phyloP scores from a whole-genome alignment of 192 early-diverging fungal species.

The Coemansia sp. region DNA sequence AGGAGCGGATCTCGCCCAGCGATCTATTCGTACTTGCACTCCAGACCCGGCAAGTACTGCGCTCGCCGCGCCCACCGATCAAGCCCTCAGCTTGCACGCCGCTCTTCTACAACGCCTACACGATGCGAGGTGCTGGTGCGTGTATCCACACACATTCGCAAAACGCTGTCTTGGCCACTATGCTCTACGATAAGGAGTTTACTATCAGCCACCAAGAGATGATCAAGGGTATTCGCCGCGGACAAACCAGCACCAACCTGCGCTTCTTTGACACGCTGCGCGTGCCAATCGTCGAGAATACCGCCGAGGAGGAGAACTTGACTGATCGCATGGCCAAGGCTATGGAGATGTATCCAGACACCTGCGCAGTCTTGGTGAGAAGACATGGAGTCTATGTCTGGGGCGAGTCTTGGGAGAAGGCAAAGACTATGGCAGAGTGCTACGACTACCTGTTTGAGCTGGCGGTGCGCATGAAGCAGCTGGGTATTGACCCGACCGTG shows the following conservation, averaged over 20 bases:
- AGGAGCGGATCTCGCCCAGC: slow-evolving; percentile 81
- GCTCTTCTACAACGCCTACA: slow-evolving; percentile 92
- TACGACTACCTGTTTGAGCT: slow-evolving; percentile 99
- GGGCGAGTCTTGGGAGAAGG: slow-evolving; percentile 95
- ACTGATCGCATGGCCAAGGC: slow-evolving; percentile 85
- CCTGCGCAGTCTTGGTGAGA: slow-evolving; percentile 92
- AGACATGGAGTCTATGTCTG: slow-evolving; percentile 98
- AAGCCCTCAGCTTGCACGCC: slow-evolving; percentile 94
- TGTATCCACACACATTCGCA: slow-evolving; percentile 98
- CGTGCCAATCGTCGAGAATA: slow-evolving; percentile 97
- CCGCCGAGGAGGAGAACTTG: slow-evolving; percentile 89
- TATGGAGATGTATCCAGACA: slow-evolving; percentile 85
- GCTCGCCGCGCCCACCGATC: slow-evolving; percentile 76
- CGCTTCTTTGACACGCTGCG: slow-evolving; percentile 79
- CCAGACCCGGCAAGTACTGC: slow-evolving; percentile 58
- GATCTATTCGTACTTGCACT: slow-evolving; percentile 86
- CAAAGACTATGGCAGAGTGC: slow-evolving; percentile 97
- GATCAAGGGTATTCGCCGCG: slow-evolving; percentile 96
- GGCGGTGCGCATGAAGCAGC: slow-evolving; percentile 86
- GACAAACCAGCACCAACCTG: slow-evolving; percentile 63
- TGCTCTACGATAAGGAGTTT: slow-evolving; percentile 81
- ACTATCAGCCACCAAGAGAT: slow-evolving; percentile 95
- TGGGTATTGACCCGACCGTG: slow-evolving; percentile 75
- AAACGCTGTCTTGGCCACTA: slow-evolving; percentile 89
- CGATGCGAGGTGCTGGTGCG: slow-evolving; percentile 77